Conservation (phyloP, 257 asterid genomes). For the Nemophila menziesii region DNA sequence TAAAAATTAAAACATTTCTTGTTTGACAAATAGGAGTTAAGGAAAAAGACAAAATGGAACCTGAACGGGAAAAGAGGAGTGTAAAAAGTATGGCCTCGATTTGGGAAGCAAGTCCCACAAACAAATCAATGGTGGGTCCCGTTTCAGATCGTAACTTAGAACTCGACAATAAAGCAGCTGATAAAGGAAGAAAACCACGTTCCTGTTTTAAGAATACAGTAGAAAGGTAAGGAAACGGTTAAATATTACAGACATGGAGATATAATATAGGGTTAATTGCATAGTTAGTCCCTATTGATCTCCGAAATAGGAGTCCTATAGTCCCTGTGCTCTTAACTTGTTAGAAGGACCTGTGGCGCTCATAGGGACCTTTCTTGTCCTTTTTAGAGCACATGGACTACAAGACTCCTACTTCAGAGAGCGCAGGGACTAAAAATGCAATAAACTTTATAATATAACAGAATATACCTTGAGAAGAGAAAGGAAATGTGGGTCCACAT, state of each 20-base stretch:
- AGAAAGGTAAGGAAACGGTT: too few species aligned
- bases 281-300: too few species aligned
- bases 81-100: constrained; percentile 65
- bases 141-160: constrained; percentile 51
- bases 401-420: too few species aligned
- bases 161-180: constrained; percentile 88
- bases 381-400: too few species aligned
- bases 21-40: not conserved
- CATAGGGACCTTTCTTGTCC: too few species aligned
- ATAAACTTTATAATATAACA: too few species aligned
- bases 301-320: too few species aligned
- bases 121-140: constrained; percentile 46
- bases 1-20: constrained; percentile 8
- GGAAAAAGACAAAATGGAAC: constrained; percentile 25
- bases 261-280: too few species aligned
- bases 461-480: constrained; percentile 76
- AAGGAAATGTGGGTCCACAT: constrained; percentile 66
- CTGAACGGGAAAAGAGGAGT: constrained; percentile 77
- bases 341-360: too few species aligned
- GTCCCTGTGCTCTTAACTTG: too few species aligned
- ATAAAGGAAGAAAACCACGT: constrained; percentile 90
- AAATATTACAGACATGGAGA: too few species aligned
- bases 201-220: constrained; percentile 41
- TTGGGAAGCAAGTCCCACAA: constrained; percentile 49
- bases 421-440: too few species aligned